Evolutionary conservation across 176 grass and related monocot genomes (phyloP), one percentile per base, ranked within the genome.

Genomic region (Avena eriantha): DNA sequence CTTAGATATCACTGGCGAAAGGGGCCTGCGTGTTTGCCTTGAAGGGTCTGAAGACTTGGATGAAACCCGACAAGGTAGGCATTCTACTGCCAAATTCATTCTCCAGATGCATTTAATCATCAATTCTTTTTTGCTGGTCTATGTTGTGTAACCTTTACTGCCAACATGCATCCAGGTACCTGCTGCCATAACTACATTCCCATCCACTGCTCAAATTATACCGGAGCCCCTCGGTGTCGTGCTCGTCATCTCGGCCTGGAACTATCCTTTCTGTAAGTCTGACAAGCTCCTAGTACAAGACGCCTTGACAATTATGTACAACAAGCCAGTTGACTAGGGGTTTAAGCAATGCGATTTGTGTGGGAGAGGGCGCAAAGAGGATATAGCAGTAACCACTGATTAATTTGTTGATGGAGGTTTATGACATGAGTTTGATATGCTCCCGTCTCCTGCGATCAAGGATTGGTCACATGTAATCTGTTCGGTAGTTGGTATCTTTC

Each of bases 11-110:
- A 10, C 65, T 97, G 18, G 85, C 66, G 3, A 99, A 90, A 74
- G 55, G 65, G 6, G n/a, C 97, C 16, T 94, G 92, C 69, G 19
- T 24, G 16, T 99, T 97, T 78, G 78, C 94, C 64, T 36, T 96
- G 18, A 93, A 97, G 43, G 69, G 81, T 24, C 63, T 99, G 67
- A 97, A 94, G 85, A 94, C 15, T 24, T 99, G 97, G 97, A 91
- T 94, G 87, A 99, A 97, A 77, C 94, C 97, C 7, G 85, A 99
- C 3, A 97, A 97, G 94, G 97, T 92, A 94, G 90, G 96, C 83
- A 64, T 41, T 78, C 46, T 23, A 35, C 4, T 35, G 68, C 41
- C 69, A 81, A 23, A 0, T 69, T n/a, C 76, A 58, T 11, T 29
- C 47, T 46, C 41, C 12, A 56, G 23, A 39, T 5, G 17, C 15